Base-by-base conservation (phyloP, 2,329 filamentous ascomycete species). In the Xylariaceae sp. region DNA sequence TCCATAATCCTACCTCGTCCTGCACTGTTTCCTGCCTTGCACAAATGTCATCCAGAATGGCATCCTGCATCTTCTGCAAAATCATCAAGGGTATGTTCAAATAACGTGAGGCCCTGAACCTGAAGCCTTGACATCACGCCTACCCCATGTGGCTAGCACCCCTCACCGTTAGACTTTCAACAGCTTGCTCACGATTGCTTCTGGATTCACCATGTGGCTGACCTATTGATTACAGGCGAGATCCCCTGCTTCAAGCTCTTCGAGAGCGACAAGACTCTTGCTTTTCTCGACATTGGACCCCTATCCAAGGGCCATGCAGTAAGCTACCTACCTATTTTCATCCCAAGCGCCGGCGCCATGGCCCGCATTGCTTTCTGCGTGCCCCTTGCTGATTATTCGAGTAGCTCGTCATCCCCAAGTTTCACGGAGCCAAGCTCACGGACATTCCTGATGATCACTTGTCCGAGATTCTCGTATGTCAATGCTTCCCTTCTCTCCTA, bases 201-300 rank as follows among this genome's bases (percentile, higher is more conserved):
- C 22, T 28, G 22, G 22, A 28, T 5, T 7, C 22, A 28, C 7
- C 22, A 28, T 28, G 22, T 42, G 28, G 1, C 33, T 41, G 16
- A 39, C 36, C 3, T 39, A 10, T 13, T 42, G 14, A 13, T 31
- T 39, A 54, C 64, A 97, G 92, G 92, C 60, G 93, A 97, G 56
- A 97, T 99, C 71, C 94, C 94, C 45, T 93, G 85, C 63, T 87
- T 97, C 79, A 99, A 97, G 82, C 86, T 99, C 73, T 92, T 90
- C 69, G 94, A 99, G 75, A 94, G 83, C 64, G 89, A 96, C 36
- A 96, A 93, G 76, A 89, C 93, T 42, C 80, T 96, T 57, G 94
- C 94, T 10, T 99, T 99, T 72, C 87, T 99, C 60, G 94, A 99
- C 71, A 97, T 99, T 73, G 87, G 90, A 60, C 94, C 94, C 4